Evolutionary conservation across 768 basidiomycete genomes (phyloP).

Genomic region (Guyanaporus albipodus): DNA sequence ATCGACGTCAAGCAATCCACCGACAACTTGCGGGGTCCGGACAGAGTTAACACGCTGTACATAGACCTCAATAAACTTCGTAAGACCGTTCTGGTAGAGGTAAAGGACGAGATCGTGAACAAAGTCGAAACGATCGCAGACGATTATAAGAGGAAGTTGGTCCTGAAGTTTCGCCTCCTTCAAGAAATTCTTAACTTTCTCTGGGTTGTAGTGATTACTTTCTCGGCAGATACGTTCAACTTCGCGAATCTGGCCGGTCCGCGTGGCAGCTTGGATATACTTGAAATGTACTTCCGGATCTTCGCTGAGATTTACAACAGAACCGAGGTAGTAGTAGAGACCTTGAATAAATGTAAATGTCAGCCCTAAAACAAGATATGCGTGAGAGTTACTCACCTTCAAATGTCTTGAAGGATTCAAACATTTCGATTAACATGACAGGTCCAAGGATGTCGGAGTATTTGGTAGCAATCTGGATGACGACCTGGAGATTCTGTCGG

Average conservation of each 20-base stretch:
- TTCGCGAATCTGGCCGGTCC: constrained; percentile 97
- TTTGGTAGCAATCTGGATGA: constrained; percentile 96
- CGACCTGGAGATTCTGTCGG: constrained; percentile 94
- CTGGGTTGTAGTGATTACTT: constrained; percentile 95
- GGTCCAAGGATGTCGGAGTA: constrained; percentile 98
- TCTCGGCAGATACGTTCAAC: constrained; percentile 99
- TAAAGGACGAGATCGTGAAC: constrained; percentile 99
- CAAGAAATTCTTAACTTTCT: constrained; percentile 99
- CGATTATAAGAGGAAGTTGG: constrained; percentile 97
- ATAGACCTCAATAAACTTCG: constrained; percentile 99
- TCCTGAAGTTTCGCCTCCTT: constrained; percentile 97
- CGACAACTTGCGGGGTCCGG: constrained; percentile 94
- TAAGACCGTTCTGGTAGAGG: constrained; percentile 95
- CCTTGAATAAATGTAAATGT: constrained; percentile 37
- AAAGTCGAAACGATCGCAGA: constrained; percentile 99
- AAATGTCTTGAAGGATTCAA: constrained; percentile 95
- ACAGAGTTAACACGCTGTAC: constrained; percentile 98
- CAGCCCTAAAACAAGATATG: neutral
- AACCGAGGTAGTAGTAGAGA: constrained; percentile 98
- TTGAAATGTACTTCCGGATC: constrained; percentile 99
- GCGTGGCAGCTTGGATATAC: constrained; percentile 97
- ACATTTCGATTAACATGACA: constrained; percentile 97
- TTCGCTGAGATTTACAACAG: constrained; percentile 93
- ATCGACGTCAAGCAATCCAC: constrained; percentile 95
- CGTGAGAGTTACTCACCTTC: constrained; percentile 55